These are phyloP conservation scores for Fusarium sp. DNA, from an alignment of 2,329 filamentous ascomycete species.

Conservation along the genomic window DNA sequence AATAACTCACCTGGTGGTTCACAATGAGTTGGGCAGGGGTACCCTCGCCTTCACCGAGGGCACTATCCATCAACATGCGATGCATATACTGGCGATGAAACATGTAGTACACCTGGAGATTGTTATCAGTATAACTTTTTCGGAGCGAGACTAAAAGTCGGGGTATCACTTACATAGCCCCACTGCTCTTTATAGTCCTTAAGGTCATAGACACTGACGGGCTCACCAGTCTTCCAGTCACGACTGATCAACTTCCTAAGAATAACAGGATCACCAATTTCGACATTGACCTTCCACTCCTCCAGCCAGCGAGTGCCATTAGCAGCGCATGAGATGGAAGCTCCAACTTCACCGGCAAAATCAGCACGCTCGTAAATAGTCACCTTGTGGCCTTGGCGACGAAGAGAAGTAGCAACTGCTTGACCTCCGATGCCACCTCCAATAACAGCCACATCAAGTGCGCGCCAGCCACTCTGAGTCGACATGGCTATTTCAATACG, in stretches of 20 bases:
- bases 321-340: conserved; percentile 1
- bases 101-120: background rate
- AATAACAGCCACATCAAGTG: conserved; percentile 2
- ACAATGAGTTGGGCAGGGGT: background rate
- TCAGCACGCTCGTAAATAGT: conserved; percentile 2
- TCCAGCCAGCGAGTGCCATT: conserved; percentile 6
- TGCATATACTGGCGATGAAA: conserved; percentile 10
- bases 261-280: background rate
- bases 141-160: background rate
- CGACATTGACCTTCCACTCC: background rate
- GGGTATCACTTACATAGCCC: background rate
- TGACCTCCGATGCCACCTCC: background rate
- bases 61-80: conserved; percentile 1
- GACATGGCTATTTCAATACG: background rate
- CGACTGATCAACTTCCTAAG: background rate
- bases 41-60: background rate
- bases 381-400: background rate
- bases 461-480: background rate
- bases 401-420: background rate
- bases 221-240: conserved; percentile 2
- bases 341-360: background rate
- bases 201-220: background rate
- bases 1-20: background rate
- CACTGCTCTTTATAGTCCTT: conserved; percentile 3
- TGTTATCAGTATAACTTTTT: background rate